Base-by-base conservation (phyloP, 2,329 filamentous ascomycete species). In the Ophiocordyceps camponoti-saundersi region DNA sequence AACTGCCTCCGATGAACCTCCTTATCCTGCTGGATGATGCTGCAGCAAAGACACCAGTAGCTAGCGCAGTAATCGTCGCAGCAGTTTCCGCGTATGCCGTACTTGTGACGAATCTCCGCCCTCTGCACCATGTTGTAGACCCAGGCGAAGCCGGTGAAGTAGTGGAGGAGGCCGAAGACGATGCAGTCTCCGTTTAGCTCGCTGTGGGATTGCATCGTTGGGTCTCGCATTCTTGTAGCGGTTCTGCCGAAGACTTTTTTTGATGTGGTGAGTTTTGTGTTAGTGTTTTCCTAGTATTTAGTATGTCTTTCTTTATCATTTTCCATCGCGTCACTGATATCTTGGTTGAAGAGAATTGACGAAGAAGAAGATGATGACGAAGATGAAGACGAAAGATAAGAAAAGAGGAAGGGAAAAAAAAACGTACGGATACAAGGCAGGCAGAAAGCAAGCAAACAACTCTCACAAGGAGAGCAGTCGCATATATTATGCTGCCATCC, bases 11-110 rank as follows among this genome's bases (percentile, higher is more conserved):
- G 47, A 52, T 56, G 55, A 51, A 70, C 66, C 55, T 79, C 75
- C 52, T 75, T 74, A 48, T 78, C 73, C 48, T 77, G 67, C 62
- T 80, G 76, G 51, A 77, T 65, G 48, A 77, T 58, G 6, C 66
- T 64, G 54, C 75, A 79, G 65, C 73, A 77, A 34, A 64, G 57
- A 57, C 75, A 79, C 62, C 68, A 79, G 58, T 63, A 76, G 15
- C 68, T 61, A n/a, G 61, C 57, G 53, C 69, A 70, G 60, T 67
- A 79, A 56, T 79, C 75, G 32, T 59, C 59, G 48, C 57, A 58
- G 36, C 63, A 64, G 44, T 61, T 64, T 34, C 75, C 74, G 43
- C 70, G 58, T 54, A 79, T 76, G 52, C 65, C 65, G 60, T 72
- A 76, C 40, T 62, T 65, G 47, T 72, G 61, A 44, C 75, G 70